Percentiles rank a stretch among this genome's conserved stretches.
phyloP scores from a whole-genome alignment of 495 filamentous ascomycete species.

The Daldinia concentrica region DNA sequence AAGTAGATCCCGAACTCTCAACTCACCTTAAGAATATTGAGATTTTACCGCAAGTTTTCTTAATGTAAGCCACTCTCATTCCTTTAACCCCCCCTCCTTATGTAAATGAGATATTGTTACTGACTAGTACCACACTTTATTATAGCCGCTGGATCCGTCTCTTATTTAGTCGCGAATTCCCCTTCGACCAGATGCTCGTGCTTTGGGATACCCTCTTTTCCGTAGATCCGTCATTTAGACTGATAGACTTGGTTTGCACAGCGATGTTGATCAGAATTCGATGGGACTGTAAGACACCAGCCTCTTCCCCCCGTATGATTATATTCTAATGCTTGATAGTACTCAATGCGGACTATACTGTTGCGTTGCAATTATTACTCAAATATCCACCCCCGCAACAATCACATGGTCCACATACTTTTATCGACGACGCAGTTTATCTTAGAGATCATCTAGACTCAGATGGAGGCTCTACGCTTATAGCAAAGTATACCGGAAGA shows the following conservation, averaged over 20 bases:
- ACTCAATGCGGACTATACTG: constrained; percentile 84
- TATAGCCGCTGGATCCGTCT: constrained; percentile 91
- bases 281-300: constrained; percentile 76
- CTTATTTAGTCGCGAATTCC: constrained; percentile 91
- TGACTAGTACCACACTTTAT: constrained; percentile 23
- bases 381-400: constrained; percentile 77
- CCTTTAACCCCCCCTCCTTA: background rate
- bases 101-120: background rate
- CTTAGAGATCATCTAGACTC: constrained; percentile 78
- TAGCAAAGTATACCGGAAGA: constrained; percentile 83
- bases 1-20: constrained; percentile 82
- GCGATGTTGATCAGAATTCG: constrained; percentile 93
- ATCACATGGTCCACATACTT: constrained; percentile 73
- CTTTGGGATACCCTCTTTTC: constrained; percentile 95
- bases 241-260: constrained; percentile 89
- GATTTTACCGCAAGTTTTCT: constrained; percentile 93
- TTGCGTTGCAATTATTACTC: constrained; percentile 79
- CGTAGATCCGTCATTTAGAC: constrained; percentile 79
- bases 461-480: constrained; percentile 75
- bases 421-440: constrained; percentile 89
- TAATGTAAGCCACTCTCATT: constrained; percentile 72
- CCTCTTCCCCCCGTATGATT: background rate
- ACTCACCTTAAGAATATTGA: constrained; percentile 84
- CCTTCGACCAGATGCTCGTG: constrained; percentile 80
- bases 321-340: constrained; percentile 59